phyloP scores from a whole-genome alignment of 768 basidiomycete species.

The Trichaptum fuscoviolaceum region DNA sequence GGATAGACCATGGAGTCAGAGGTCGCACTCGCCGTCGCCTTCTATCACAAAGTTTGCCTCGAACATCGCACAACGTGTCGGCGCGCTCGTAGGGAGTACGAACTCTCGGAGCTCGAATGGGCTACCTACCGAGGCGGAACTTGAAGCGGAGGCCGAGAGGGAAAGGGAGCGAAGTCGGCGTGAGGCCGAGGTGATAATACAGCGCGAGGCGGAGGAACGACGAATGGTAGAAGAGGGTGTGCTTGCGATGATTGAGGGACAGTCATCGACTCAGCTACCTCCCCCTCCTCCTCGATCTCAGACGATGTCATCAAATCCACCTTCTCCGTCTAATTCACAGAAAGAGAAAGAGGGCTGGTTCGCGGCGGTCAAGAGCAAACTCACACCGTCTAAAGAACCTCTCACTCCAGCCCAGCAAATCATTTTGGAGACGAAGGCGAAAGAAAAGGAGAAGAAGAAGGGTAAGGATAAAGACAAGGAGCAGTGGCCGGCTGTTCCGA shows the following conservation, averaged over 20 bases:
- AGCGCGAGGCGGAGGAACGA: conserved; percentile 58
- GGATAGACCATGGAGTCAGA: conserved; percentile 32
- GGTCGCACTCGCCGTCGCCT: conserved; percentile 59
- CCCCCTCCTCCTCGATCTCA: conserved; percentile 61
- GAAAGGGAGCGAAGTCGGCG: conserved; percentile 71
- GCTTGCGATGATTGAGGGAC: conserved; percentile 61
- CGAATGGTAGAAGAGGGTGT: conserved; percentile 68
- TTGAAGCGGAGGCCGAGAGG: conserved; percentile 74
- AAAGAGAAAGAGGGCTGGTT: conserved; percentile 70
- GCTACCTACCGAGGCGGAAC: conserved; percentile 65
- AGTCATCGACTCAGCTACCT: conserved; percentile 30
- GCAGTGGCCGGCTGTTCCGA: conserved; percentile 51
- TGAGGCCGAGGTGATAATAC: conserved; percentile 76
- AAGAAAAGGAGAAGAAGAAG: conserved; percentile 52
- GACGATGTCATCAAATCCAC: conserved; percentile 44
- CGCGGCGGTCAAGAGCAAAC: conserved; percentile 63
- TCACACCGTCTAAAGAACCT: conserved; percentile 72
- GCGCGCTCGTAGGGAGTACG: conserved; percentile 55
- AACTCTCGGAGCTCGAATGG: conserved; percentile 27
- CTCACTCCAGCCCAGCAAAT: conserved; percentile 86
- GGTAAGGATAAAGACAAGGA: conserved; percentile 37
- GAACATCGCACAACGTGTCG: conserved; percentile 71
- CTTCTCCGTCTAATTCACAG: conserved; percentile 59
- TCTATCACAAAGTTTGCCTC: conserved; percentile 72
- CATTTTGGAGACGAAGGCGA: conserved; percentile 65